Evolutionary conservation across 441 rosid genomes (phyloP).

Genomic region (Mallotus repandus): DNA sequence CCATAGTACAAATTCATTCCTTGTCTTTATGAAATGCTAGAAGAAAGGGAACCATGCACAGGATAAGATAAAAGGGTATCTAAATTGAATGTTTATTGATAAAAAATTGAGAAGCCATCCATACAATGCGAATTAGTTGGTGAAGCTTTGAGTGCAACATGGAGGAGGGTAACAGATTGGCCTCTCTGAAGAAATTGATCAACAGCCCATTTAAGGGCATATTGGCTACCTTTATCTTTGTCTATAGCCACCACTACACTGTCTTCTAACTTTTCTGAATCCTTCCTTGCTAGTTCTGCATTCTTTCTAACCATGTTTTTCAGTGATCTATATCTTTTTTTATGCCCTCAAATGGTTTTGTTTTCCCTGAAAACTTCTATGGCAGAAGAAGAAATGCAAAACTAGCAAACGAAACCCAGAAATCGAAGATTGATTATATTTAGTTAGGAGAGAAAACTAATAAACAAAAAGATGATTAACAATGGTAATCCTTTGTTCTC

Average conservation of each 20-base stretch:
- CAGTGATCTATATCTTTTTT: not conserved
- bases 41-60: not conserved
- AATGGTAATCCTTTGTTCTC: slow-evolving; percentile 3
- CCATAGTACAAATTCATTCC: too few species aligned
- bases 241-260: slow-evolving; percentile 67
- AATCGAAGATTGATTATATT: not conserved
- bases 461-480: not conserved
- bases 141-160: slow-evolving; percentile 43
- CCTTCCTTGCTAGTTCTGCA: slow-evolving; percentile 23
- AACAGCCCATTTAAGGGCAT: slow-evolving; percentile 77
- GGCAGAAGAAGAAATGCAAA: slow-evolving; percentile 7
- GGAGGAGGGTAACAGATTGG: slow-evolving; percentile 64
- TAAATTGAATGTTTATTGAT: too few species aligned
- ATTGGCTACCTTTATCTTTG: slow-evolving; percentile 78
- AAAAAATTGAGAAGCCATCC: not conserved
- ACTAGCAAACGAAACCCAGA: not conserved
- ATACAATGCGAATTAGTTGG: slow-evolving; percentile 36
- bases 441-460: too few species aligned
- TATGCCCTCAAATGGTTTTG: too few species aligned
- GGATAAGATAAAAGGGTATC: too few species aligned
- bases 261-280: slow-evolving; percentile 29
- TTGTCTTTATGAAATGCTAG: too few species aligned
- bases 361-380: not conserved
- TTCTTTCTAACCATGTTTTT: slow-evolving; percentile 31
- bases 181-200: slow-evolving; percentile 59